Percentiles rank a stretch among this genome's conserved stretches.
Evolutionary conservation across 495 filamentous ascomycete species (phyloP).

Genomic region (Gamarada debralockiae): DNA sequence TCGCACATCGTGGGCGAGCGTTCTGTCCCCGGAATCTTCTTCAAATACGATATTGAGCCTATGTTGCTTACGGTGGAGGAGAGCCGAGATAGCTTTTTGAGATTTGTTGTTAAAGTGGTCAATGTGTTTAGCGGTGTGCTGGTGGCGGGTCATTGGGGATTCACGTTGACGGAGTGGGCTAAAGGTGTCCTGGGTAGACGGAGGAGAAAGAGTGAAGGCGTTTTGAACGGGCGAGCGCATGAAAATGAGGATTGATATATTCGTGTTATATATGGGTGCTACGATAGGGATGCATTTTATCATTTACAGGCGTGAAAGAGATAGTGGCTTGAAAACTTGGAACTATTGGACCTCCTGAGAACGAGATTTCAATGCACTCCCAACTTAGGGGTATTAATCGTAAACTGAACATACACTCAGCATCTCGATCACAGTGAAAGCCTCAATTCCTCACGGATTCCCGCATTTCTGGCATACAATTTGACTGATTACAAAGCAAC

Average conservation of each 20-base stretch:
- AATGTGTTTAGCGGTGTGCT: conserved; percentile 57
- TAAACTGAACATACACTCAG: too few relatives aligned
- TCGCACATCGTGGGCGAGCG: conserved; percentile 62
- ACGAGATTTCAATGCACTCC: too few relatives aligned
- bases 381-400: too few relatives aligned
- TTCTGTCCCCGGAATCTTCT: conserved; percentile 85
- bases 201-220: conserved; percentile 50
- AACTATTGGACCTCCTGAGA: not conserved
- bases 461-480: not conserved
- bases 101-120: conserved; percentile 69
- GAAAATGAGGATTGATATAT: conserved; percentile 31
- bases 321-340: not conserved
- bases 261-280: not conserved
- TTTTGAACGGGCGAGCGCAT: conserved; percentile 52
- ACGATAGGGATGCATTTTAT: not conserved
- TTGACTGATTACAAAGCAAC: not conserved
- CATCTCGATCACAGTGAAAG: too few relatives aligned
- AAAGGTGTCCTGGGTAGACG: conserved; percentile 43
- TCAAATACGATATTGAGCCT: conserved; percentile 99
- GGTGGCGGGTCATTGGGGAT: conserved; percentile 60
- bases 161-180: conserved; percentile 48
- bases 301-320: not conserved
- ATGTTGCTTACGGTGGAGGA: conserved; percentile 84
- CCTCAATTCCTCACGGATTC: too few relatives aligned
- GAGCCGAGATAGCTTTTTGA: conserved; percentile 67